Evolutionary conservation across 1,284 basidiomycete species (phyloP), one percentile per base, ranked within the genome.

Genomic region (Ceraceosorus guamensis): DNA sequence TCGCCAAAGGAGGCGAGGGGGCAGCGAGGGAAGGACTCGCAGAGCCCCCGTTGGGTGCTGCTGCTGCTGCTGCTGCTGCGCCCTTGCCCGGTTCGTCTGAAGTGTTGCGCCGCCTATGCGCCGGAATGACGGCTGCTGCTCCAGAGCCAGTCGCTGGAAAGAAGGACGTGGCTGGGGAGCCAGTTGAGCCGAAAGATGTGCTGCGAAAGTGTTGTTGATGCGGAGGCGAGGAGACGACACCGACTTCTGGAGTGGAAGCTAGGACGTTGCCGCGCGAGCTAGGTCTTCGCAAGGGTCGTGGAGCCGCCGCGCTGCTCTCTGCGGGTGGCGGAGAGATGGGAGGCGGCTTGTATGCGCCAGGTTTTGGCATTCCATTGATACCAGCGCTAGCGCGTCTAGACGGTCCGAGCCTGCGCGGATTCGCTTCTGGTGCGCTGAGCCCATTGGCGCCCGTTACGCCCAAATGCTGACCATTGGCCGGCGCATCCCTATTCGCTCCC

Each of bases 391-490:
- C 24, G 24, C 24, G 24, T 24, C 24, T 24, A 24, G 24, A 24
- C 24, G 24, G 24, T 7, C 52, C 55, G 16, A 53, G 32, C 6
- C 11, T 44, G 18, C 64, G 57, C 32, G 61, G 50, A n/a, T 55
- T 57, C n/a, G 53, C 59, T 44, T 66, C 67, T 4, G 63, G 56
- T 24, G 24, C 24, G 24, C 24, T 24, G 18, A 62, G 57, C 32
- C 62, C 50, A n/a, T 55, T 57, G 16, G 53, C 59, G 46, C 67
- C 67, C 4, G 63, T 56, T 24, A 24, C 24, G 24, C 24, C 24
- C 24, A 24, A 24, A 24, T 24, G 24, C 24, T 24, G 24, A 24
- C 24, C 24, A 24, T 24, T 24, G 24, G 24, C 24, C 24, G 24
- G 24, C 24, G 24, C 24, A 24, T 24, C 24, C 24, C 24, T 24